A percentile compares a stretch with the other conserved stretches of the same genome.
phyloP scores from a whole-genome alignment of 1,284 basidiomycete genomes.

The Papiliotrema fonsecae region DNA sequence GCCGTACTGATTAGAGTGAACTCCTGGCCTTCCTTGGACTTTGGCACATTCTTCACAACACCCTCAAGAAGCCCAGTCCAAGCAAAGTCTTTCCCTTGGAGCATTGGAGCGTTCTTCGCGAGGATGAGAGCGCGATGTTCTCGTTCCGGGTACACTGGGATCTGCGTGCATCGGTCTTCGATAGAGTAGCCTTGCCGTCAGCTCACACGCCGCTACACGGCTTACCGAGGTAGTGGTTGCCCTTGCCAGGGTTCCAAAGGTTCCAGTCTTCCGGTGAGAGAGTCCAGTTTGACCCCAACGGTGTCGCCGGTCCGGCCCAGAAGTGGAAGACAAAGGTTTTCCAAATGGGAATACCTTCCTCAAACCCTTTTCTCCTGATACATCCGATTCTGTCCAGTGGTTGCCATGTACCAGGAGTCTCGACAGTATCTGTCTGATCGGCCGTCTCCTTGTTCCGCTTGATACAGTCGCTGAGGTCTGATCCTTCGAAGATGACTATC shows the following conservation, averaged over 20 bases:
- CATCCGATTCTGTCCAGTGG: conserved; percentile 10
- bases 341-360: conserved; percentile 40
- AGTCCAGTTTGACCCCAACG: conserved; percentile 39
- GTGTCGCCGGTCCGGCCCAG: conserved; percentile 28
- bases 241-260: conserved; percentile 6
- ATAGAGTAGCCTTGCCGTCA: conserved; percentile 42
- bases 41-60: background rate
- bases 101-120: conserved; percentile 41
- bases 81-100: conserved; percentile 16
- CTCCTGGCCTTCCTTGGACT: background rate
- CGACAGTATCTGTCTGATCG: conserved; percentile 2
- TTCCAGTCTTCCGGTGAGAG: conserved; percentile 42
- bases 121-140: conserved; percentile 41
- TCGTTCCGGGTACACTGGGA: conserved; percentile 21
- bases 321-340: conserved; percentile 40
- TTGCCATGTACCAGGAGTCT: conserved; percentile 9
- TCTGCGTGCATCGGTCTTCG: conserved; percentile 33
- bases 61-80: conserved; percentile 1
- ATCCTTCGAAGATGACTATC: conserved; percentile 19
- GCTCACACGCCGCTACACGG: background rate
- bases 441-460: conserved; percentile 5
- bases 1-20: conserved; percentile 4
- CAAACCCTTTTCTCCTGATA: conserved; percentile 14
- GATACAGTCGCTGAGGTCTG: conserved; percentile 9
- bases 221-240: conserved; percentile 41